Base-by-base conservation (phyloP, 2,329 filamentous ascomycete genomes). In the Aspergillus neotritici region DNA sequence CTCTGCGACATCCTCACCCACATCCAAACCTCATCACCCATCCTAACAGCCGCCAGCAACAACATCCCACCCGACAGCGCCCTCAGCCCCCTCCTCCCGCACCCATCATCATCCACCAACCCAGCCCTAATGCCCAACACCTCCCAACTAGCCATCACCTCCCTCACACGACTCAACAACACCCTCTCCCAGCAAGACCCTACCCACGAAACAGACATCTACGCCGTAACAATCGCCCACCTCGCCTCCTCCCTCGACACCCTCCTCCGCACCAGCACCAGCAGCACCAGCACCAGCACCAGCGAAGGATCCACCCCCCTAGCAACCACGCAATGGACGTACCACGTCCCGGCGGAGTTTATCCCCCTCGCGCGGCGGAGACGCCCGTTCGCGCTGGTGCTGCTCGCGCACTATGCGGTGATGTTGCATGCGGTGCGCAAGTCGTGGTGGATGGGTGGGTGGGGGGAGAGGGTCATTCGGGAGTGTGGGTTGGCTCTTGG, bases 371-470 rank as follows among this genome's bases (percentile, higher is more conserved):
- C 71, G 3, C 50, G 55, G 11, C 56, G 64, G 40, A 58, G 64
- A 13, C 52, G 56, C 13, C 67, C 69, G 0, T 68, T 72, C 44
- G 68, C 70, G 1, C 49, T 74, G 8, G 62, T 68, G 11, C 57
- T 73, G 12, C 56, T 72, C 4, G 69, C 68, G 2, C 65, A 74
- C 46, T 73, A 67, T 46, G 64, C 64, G 0, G 65, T 73, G 7
- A 44, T 70, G 3, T 68, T 86, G 36, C 82, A 82, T 56, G 74
- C 74, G 29, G 69, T 84, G 49, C 77, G 83, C 47, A 63, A 71
- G 12, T 68, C 81, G 12, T 87, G 84, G 84, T 87, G 84, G 83
- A 67, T 86, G 21, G 74, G 80, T 14, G 81, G 83, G 31, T 82
- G 84, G 55, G 77, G 82, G 6, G 74, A 76, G 12, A 75, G 79